A percentile compares a stretch with the other conserved stretches of the same genome.
Conservation (phyloP, 2,329 filamentous ascomycete species). For the Arthroderma sp. region DNA sequence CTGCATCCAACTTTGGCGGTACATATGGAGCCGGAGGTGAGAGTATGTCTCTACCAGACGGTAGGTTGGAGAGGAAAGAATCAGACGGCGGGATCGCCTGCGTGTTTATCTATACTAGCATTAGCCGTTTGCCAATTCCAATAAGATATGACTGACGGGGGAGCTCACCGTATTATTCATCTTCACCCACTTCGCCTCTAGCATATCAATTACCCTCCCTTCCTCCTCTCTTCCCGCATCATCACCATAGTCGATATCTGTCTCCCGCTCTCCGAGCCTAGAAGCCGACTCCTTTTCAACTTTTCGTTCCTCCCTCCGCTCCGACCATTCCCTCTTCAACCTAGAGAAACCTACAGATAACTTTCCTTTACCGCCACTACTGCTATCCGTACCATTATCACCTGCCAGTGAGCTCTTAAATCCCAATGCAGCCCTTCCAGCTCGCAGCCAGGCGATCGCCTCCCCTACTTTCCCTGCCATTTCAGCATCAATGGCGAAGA, state of each 20-base stretch:
- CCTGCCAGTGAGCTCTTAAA: slow-evolving; percentile 33
- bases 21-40: slow-evolving; percentile 51
- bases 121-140: background rate
- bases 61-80: slow-evolving; percentile 63
- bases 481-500: slow-evolving; percentile 84
- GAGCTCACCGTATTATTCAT: slow-evolving; percentile 73
- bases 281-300: slow-evolving; percentile 52
- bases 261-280: slow-evolving; percentile 17
- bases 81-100: slow-evolving; percentile 61
- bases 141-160: background rate
- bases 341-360: slow-evolving; percentile 29
- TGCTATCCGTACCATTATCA: slow-evolving; percentile 32
- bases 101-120: slow-evolving; percentile 54
- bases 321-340: slow-evolving; percentile 60
- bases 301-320: slow-evolving; percentile 65
- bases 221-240: slow-evolving; percentile 82
- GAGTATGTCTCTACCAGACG: slow-evolving; percentile 79
- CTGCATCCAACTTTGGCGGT: slow-evolving; percentile 51
- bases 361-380: slow-evolving; percentile 13
- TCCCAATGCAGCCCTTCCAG: slow-evolving; percentile 62
- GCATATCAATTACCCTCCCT: slow-evolving; percentile 68
- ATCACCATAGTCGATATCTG: slow-evolving; percentile 40
- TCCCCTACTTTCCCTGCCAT: slow-evolving; percentile 66
- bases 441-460: slow-evolving; percentile 74
- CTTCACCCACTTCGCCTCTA: slow-evolving; percentile 80